Evolutionary conservation across 1,139 yeast species (phyloP).

Genomic region (Yamadazyma atmosphaerica): DNA sequence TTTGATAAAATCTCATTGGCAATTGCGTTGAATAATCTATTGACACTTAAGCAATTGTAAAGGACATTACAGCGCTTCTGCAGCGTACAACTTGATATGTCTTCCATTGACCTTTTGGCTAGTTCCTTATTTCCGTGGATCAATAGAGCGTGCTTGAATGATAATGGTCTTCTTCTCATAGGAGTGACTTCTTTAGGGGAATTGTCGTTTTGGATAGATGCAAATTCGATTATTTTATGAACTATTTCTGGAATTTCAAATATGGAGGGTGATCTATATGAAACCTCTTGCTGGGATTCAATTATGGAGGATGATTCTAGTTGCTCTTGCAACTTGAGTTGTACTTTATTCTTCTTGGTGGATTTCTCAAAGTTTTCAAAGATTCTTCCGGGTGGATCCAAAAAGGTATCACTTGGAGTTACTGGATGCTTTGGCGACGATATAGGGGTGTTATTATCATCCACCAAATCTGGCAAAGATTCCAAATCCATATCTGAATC

Average conservation of each 20-base stretch:
- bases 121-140: slow-evolving; percentile 49
- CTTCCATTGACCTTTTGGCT: slow-evolving; percentile 55
- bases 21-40: slow-evolving; percentile 60
- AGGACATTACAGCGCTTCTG: slow-evolving; percentile 25
- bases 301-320: slow-evolving; percentile 51
- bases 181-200: slow-evolving; percentile 64
- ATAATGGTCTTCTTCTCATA: slow-evolving; percentile 64
- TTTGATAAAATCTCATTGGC: slow-evolving; percentile 56
- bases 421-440: slow-evolving; percentile 22
- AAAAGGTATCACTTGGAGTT: slow-evolving; percentile 6
- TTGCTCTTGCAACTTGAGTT: background rate
- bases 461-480: slow-evolving; percentile 39
- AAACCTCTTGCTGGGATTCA: slow-evolving; percentile 17
- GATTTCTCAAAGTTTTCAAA: background rate
- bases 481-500: slow-evolving; percentile 32
- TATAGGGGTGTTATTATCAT: slow-evolving; percentile 29
- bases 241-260: slow-evolving; percentile 80
- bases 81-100: slow-evolving; percentile 9
- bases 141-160: slow-evolving; percentile 54
- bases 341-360: background rate
- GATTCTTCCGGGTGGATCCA: background rate
- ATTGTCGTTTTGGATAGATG: slow-evolving; percentile 48
- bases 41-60: slow-evolving; percentile 65
- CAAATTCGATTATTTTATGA: slow-evolving; percentile 55
- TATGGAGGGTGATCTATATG: slow-evolving; percentile 40